Evolutionary conservation across 129 eudicot genomes (phyloP).

Genomic region (Flaveria ramosissima): DNA sequence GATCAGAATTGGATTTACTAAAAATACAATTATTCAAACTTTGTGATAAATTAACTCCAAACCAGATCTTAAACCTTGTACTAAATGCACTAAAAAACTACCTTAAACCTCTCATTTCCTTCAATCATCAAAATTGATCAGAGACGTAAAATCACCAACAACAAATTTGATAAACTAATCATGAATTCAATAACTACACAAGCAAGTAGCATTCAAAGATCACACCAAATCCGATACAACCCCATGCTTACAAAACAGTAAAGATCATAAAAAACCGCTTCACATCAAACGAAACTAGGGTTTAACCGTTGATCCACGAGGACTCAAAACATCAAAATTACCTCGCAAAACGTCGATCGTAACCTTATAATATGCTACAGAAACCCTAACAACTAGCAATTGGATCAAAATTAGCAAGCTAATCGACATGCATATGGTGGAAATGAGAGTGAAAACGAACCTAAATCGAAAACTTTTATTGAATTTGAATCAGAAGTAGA

Average conservation of each 20-base stretch:
- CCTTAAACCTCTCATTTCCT: not conserved
- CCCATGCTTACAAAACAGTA: not conserved
- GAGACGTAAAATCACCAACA: not conserved
- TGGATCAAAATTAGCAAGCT: not conserved
- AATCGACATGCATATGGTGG: constrained; percentile 9
- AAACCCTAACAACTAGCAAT: constrained; percentile 32
- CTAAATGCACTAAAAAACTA: constrained; percentile 9
- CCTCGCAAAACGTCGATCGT: constrained; percentile 18
- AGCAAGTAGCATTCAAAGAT: not conserved
- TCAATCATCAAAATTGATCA: not conserved
- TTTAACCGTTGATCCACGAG: constrained; percentile 20
- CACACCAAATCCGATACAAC: too few species aligned
- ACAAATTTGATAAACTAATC: constrained; percentile 1
- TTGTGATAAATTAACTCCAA: not conserved
- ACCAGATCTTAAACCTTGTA: constrained; percentile 1
- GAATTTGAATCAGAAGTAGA: constrained; percentile 18
- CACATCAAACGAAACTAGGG: constrained; percentile 24
- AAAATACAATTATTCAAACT: not conserved
- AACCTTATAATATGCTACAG: constrained; percentile 14
- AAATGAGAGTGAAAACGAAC: constrained; percentile 29
- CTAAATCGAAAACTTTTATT: constrained; percentile 18
- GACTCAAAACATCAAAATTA: constrained; percentile 1
- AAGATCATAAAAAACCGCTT: constrained; percentile 9
- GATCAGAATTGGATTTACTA: constrained; percentile 12
- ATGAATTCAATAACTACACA: not conserved